Conservation (phyloP, 805 yeast genomes). For the Starmerella bombi region DNA sequence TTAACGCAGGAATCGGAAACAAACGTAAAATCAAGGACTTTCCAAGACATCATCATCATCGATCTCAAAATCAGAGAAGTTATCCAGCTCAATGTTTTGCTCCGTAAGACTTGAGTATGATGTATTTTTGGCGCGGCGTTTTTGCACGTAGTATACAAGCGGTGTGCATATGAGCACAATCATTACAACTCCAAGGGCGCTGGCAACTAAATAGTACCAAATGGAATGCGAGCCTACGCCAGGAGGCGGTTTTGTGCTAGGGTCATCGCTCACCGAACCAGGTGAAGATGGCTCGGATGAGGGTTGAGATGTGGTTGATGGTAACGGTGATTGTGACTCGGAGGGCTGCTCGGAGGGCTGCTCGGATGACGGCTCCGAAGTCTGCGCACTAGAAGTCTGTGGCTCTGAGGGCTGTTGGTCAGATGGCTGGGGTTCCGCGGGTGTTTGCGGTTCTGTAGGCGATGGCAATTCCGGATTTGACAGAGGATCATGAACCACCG, state of each 20-base stretch:
- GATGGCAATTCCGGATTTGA: neutral
- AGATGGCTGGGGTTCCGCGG: too few relatives aligned
- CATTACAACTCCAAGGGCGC: slow-evolving; percentile 7
- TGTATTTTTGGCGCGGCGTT: slow-evolving; percentile 1
- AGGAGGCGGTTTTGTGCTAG: neutral
- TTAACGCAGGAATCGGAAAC: too few relatives aligned
- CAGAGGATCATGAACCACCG: neutral
- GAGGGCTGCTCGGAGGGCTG: too few relatives aligned
- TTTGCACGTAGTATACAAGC: slow-evolving; percentile 2
- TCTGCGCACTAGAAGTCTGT: neutral
- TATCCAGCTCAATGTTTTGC: slow-evolving; percentile 17
- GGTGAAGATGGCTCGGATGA: neutral
- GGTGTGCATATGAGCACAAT: slow-evolving; percentile 7
- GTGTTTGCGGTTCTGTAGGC: too few relatives aligned
- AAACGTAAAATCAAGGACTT: too few relatives aligned
- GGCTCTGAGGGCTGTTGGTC: neutral
- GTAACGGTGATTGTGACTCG: too few relatives aligned
- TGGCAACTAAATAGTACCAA: slow-evolving; percentile 7
- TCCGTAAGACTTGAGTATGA: slow-evolving; percentile 8
- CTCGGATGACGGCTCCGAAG: neutral
- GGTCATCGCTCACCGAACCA: neutral
- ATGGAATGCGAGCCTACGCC: slow-evolving; percentile 7
- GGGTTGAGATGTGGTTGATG: too few relatives aligned
- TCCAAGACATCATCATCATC: slow-evolving; percentile 8
- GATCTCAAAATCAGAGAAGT: slow-evolving; percentile 10